phyloP scores from a whole-genome alignment of 192 early-diverging fungal genomes.

The Oehlia diaphana region DNA sequence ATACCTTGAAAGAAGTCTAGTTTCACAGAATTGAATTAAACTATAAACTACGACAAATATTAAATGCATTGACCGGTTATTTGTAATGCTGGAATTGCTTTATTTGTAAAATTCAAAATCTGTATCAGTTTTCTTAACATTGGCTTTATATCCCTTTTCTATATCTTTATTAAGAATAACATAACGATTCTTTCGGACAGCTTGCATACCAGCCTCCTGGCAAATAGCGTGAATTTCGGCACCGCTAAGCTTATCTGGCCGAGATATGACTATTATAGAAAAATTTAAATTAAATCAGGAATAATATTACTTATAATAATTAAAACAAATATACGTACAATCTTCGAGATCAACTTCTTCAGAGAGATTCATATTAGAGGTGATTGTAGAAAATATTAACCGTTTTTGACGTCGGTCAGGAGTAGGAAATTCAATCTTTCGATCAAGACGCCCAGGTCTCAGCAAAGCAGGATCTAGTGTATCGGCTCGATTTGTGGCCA shows the following conservation, averaged over 20 bases:
- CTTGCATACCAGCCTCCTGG: slow-evolving; percentile 98
- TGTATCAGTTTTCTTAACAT: slow-evolving; percentile 93
- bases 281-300: neutral
- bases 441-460: slow-evolving; percentile 94
- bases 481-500: slow-evolving; percentile 99
- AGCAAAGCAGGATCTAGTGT: slow-evolving; percentile 96
- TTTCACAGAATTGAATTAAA: too few relatives aligned
- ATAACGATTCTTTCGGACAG: slow-evolving; percentile 97
- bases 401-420: slow-evolving; percentile 98
- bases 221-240: slow-evolving; percentile 98
- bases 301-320: neutral
- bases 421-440: slow-evolving; percentile 99
- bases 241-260: slow-evolving; percentile 95
- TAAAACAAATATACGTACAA: slow-evolving; percentile 56
- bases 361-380: slow-evolving; percentile 93
- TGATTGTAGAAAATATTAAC: slow-evolving; percentile 95
- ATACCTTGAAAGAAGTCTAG: neutral
- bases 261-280: slow-evolving; percentile 73
- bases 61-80: neutral
- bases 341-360: slow-evolving; percentile 99
- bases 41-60: neutral
- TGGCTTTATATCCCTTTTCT: slow-evolving; percentile 94
- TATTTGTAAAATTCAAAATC: slow-evolving; percentile 97
- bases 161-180: slow-evolving; percentile 93
- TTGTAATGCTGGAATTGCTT: slow-evolving; percentile 24